Evolutionary conservation across 139 green algal species (phyloP), one percentile per base, ranked within the genome.

Genomic region (Chlamydomonas sp.): DNA sequence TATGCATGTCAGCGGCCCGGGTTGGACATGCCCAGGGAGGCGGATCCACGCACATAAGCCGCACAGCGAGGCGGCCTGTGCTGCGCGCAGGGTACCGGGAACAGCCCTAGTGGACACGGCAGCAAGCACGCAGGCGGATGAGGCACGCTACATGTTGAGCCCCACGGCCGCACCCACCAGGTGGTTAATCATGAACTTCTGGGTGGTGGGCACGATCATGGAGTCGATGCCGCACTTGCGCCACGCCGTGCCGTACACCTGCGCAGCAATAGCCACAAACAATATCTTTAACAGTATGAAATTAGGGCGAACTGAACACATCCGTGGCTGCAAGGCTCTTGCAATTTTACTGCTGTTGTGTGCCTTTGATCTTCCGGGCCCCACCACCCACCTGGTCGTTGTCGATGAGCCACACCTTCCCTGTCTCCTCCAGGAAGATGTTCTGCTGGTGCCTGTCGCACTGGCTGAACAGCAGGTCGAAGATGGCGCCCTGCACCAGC

Each of bases 381-480:
- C 78, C 2, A 49, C 10, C 4, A 58, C 89, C 0, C 62, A 89
- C 89, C 90, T 93, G 88, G 87, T 94, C 92, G 78, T 94, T 94
- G 81, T 94, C 92, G 79, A 94, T 94, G 71, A 90, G 85, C 79
- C 81, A 90, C 62, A 90, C 88, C 75, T 91, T 87, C 80, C 90
- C 91, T 7, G 83, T 61, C 84, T 94, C 91, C 0, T 79, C 88
- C 58, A 95, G 17, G 81, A 95, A 94, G 16, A 94, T 83, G 89
- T 95, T 95, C 76, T 93, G 81, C 66, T 91, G 85, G 81, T 95
- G 92, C 12, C 92, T 69, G 84, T 95, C 92, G 77, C 90, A 93
- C 80, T 95, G 91, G 60, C 74, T 83, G 67, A 88, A 86, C 63
- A 95, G 80, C 73, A 95, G 74, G 73, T 95, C 92, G 67, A 93